These are phyloP conservation scores for Oryza longistaminata DNA, from an alignment of 176 grass and related monocot species.

Conservation along the genomic window DNA sequence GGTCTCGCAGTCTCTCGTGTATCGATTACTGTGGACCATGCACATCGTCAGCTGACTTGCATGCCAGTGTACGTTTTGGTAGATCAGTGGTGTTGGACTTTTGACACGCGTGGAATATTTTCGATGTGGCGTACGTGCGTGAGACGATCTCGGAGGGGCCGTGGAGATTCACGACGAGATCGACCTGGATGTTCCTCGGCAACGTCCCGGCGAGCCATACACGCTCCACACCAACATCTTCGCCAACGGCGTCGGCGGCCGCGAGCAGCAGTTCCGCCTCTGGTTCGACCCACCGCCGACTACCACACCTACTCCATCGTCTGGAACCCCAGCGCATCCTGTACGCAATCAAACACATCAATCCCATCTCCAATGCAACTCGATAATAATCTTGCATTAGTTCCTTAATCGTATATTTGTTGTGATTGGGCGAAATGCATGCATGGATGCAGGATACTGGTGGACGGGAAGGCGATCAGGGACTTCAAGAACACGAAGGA, in stretches of 20 bases:
- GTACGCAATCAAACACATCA: slow-evolving; percentile 30
- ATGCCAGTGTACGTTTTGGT: background rate
- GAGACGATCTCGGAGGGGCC: slow-evolving; percentile 53
- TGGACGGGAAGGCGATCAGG: slow-evolving; percentile 56
- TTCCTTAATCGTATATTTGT: background rate
- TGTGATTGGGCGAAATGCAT: background rate
- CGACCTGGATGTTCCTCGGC: slow-evolving; percentile 84
- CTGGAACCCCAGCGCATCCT: slow-evolving; percentile 76
- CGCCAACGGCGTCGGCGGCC: slow-evolving; percentile 52
- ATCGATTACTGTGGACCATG: background rate
- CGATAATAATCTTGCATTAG: too few relatives aligned
- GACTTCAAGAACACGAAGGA: slow-evolving; percentile 65
- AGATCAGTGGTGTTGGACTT: slow-evolving; percentile 28
- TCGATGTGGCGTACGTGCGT: slow-evolving; percentile 1
- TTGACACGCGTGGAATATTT: slow-evolving; percentile 20
- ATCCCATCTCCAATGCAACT: too few relatives aligned
- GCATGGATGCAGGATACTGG: slow-evolving; percentile 43
- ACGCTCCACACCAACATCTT: slow-evolving; percentile 81
- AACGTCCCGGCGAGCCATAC: slow-evolving; percentile 57
- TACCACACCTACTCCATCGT: slow-evolving; percentile 82
- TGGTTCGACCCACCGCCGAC: slow-evolving; percentile 62
- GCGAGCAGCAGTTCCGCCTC: slow-evolving; percentile 70
- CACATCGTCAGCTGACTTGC: background rate
- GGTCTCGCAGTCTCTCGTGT: background rate
- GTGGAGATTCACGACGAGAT: slow-evolving; percentile 64